Evolutionary conservation across 768 basidiomycete genomes (phyloP).

Genomic region (Strobilomyces confusus): DNA sequence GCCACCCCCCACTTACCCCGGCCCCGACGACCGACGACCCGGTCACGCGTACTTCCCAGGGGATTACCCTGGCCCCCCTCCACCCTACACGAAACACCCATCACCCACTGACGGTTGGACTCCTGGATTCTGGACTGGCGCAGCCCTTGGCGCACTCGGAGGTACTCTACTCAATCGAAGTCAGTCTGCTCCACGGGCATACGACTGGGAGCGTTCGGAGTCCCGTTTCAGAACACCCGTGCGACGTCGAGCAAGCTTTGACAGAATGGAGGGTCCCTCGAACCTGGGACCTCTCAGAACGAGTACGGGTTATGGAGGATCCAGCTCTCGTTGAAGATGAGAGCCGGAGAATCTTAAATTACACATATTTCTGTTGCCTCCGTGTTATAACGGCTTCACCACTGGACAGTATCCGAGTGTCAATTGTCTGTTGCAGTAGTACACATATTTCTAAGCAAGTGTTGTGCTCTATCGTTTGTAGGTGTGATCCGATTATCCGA

Average conservation of each 20-base stretch:
- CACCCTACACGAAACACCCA: conserved; percentile 51
- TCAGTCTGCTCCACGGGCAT: conserved; percentile 31
- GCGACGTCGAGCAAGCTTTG: conserved; percentile 30
- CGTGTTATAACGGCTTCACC: background rate
- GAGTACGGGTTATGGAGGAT: conserved; percentile 79
- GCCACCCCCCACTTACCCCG: conserved; percentile 31
- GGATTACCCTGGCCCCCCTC: conserved; percentile 44
- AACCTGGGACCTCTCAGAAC: conserved; percentile 67
- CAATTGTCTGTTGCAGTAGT: background rate
- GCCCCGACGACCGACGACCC: conserved; percentile 11
- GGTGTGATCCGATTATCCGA: background rate
- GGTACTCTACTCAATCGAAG: conserved; percentile 49
- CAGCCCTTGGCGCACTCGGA: conserved; percentile 67
- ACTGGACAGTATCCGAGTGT: background rate
- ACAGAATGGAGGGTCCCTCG: conserved; percentile 68
- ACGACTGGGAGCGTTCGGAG: conserved; percentile 58
- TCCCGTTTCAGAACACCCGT: conserved; percentile 25
- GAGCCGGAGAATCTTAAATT: background rate
- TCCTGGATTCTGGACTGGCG: conserved; percentile 86
- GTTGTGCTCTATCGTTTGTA: background rate
- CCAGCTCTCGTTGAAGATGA: conserved; percentile 55
- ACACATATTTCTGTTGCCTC: background rate
- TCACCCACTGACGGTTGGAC: conserved; percentile 39
- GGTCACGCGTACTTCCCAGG: conserved; percentile 53
- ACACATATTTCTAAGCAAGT: background rate